phyloP scores from a whole-genome alignment of 2,329 filamentous ascomycete genomes.

The Apiospora kogelbergensis region DNA sequence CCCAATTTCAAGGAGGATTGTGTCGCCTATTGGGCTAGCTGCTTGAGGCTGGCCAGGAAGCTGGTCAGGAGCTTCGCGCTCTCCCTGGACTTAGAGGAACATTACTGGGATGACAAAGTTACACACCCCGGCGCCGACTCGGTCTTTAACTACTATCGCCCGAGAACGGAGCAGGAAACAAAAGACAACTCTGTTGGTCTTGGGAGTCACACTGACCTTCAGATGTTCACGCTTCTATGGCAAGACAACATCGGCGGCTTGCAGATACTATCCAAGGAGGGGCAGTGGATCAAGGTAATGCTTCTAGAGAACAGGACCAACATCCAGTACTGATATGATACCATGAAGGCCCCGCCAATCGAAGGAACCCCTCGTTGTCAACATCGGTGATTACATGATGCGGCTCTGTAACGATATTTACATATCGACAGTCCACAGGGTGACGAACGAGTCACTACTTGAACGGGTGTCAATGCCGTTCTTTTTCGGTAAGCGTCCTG shows the following conservation, averaged over 20 bases:
- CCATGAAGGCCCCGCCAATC: slow-evolving; percentile 37
- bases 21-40: slow-evolving; percentile 47
- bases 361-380: slow-evolving; percentile 48
- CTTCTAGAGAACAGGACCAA: neutral
- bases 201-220: slow-evolving; percentile 54
- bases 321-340: neutral
- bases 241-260: slow-evolving; percentile 43
- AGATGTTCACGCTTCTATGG: slow-evolving; percentile 52
- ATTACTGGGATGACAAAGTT: slow-evolving; percentile 54
- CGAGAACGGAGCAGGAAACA: slow-evolving; percentile 25
- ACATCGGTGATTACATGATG: slow-evolving; percentile 54
- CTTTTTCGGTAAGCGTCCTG: slow-evolving; percentile 44
- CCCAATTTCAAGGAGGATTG: slow-evolving; percentile 48
- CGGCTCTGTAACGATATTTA: slow-evolving; percentile 50
- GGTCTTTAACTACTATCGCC: slow-evolving; percentile 42
- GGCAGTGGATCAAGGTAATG: slow-evolving; percentile 41
- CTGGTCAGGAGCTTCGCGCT: slow-evolving; percentile 55
- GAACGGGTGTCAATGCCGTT: slow-evolving; percentile 56
- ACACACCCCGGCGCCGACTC: slow-evolving; percentile 48
- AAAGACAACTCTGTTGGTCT: slow-evolving; percentile 36
- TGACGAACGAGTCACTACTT: slow-evolving; percentile 40
- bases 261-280: slow-evolving; percentile 41
- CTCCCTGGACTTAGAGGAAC: slow-evolving; percentile 51
- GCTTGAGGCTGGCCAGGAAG: slow-evolving; percentile 49
- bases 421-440: slow-evolving; percentile 51